Base-by-base conservation (phyloP, 768 basidiomycete genomes). In the Kwoniella newhampshirensis region DNA sequence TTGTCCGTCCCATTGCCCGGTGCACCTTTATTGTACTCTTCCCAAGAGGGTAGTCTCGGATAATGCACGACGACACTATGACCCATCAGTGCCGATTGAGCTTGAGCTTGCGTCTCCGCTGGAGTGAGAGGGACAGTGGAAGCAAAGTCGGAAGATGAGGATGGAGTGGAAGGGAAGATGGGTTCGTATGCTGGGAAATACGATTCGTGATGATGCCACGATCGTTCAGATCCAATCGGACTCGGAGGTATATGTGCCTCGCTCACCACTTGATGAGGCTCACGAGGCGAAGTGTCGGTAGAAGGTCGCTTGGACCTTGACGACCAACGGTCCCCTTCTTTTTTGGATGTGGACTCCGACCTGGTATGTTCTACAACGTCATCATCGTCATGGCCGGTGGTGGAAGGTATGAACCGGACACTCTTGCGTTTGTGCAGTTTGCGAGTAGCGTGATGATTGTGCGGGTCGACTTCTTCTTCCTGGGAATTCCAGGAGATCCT, bases 161-260 rank as follows among this genome's bases (percentile, higher is more conserved):
- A n/a, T 17, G 50, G 26, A 5, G 28, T 4, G 43, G 50, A 18
- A 20, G 60, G 59, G 50, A 46, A 46, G 51, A 62, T 36, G 37
- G 63, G 59, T 28, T 51, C 59, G 55, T 68, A 71, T 30, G 59
- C 59, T 28, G 66, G 69, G 50, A 63, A 70, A 48, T 70, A 70
- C n/a, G 66, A 62, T 21, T 55, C 35, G 41, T 70, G 68, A 45
- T 70, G 68, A 42, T 70, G 66, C 68, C 68, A 70, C 35, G 66
- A 59, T 23, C 25, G 18, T 26, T 43, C 46, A 25, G 58, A 47
- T 20, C 15, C 48, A 23, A 53, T 46, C 2, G 62, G 54, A 21
- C 36, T 43, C 1, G 61, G 57, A 21, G 41, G 43, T 32, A 6
- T 32, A 32, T n/a, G n/a, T n/a, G n/a, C n/a, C n/a, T n/a, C n/a